Evolutionary conservation across 495 filamentous ascomycete species (phyloP).

Genomic region (Penicillium samsonianum): DNA sequence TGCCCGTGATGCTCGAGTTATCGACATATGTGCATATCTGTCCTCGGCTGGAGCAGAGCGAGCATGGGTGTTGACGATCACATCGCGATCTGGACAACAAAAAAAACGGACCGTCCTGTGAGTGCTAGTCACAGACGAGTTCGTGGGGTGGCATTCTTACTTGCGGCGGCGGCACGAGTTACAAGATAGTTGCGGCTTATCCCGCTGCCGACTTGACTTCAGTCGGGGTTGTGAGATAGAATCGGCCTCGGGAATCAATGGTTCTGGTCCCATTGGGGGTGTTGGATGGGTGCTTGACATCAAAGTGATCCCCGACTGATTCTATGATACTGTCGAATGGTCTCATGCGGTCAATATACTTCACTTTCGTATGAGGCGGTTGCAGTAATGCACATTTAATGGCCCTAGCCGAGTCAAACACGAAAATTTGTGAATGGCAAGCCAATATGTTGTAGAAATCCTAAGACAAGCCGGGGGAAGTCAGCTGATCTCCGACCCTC

Average conservation of each 20-base stretch:
- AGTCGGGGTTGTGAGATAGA: conserved; percentile 11
- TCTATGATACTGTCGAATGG: conserved; percentile 1
- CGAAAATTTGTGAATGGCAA: background rate
- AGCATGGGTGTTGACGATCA: conserved; percentile 27
- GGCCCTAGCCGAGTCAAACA: conserved; percentile 1
- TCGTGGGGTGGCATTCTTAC: conserved; percentile 19
- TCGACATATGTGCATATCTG: conserved; percentile 25
- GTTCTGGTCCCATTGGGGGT: background rate
- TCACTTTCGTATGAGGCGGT: background rate
- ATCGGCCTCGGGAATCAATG: background rate
- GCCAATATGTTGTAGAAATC: no score
- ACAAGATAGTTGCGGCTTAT: conserved; percentile 40
- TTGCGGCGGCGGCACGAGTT: conserved; percentile 35
- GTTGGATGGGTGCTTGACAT: no score
- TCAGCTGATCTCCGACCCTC: background rate
- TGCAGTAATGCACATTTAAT: background rate
- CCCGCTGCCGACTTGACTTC: conserved; percentile 23
- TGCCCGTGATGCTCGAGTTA: conserved; percentile 9
- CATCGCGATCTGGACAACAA: conserved; percentile 22
- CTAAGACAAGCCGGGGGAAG: background rate
- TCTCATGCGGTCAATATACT: background rate
- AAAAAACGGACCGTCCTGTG: background rate
- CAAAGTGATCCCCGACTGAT: background rate
- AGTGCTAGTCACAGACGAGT: conserved; percentile 3
- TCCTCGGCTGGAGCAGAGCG: conserved; percentile 21